Base-by-base conservation (phyloP, 179 eudicot genomes). In the Silene vulgaris region DNA sequence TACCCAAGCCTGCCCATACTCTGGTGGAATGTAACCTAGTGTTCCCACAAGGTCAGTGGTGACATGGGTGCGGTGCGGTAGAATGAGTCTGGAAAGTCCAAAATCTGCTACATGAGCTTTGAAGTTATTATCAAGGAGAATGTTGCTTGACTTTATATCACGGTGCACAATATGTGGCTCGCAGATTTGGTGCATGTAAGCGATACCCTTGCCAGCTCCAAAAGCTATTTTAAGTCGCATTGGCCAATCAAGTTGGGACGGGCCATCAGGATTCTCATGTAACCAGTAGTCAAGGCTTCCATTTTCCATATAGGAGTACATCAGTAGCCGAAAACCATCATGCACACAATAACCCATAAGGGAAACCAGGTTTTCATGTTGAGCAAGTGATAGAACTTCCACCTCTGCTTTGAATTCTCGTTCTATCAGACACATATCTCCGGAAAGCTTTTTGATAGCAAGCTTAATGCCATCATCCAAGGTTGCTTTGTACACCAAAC, bases 221-320 rank as follows among this genome's bases (percentile, higher is more conserved):
- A 79, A 88, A 66, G 89, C 86, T 67, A 94, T 89, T 75, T 75
- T 87, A 37, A 94, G 81, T 69, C 98, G 82, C 30, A 85, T 83
- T 56, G 90, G 94, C 98, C 98, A 94, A 76, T 86, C 89, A 3
- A 94, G 96, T 69, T 81, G 87, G 76, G 84, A 73, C 61, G 94
- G 88, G 28, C 96, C 97, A 12, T 94, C 88, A 7, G 84, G 77
- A 65, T 83, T 92, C 85, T 94, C 98, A 60, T 94, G 98, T 80
- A 94, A 79, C 98, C 98, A 94, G 81, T 87, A 92, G 84, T 94
- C 98, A 62, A 94, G 87, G 80, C 97, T 94, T 79, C 98, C 96
- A 54, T 94, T 94, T 80, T 90, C 94, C 98, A 94, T 94, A 75
- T 84, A 94, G 57, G 98, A 87, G 78, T 94, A 94, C 69, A 94